Percentiles rank a stretch among this genome's conserved stretches.
Evolutionary conservation across 225 moss, liverwort and hornwort species (phyloP).

Genomic region (Lunularia cruciata): DNA sequence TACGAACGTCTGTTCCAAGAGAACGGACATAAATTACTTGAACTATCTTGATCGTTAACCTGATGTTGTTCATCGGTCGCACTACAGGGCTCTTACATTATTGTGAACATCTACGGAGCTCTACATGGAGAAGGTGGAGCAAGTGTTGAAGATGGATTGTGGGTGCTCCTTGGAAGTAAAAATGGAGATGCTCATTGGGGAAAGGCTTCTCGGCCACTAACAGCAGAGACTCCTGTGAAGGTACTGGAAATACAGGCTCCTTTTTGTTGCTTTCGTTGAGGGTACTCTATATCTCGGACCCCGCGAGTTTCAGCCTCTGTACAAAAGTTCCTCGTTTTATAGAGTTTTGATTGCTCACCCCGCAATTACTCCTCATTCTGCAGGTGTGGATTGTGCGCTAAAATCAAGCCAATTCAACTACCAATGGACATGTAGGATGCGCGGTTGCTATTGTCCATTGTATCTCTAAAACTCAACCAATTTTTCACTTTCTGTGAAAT

Average conservation of each 20-base stretch:
- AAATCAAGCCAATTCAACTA: too few species aligned
- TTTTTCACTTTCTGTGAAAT: neutral
- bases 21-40: too few species aligned
- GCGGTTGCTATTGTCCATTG: neutral
- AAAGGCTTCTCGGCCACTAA: conserved; percentile 14
- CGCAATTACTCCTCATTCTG: neutral
- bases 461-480: neutral
- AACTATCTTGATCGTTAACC: too few species aligned
- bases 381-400: conserved; percentile 26
- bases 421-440: too few species aligned
- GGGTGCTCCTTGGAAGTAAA: conserved; percentile 19
- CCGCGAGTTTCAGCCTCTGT: neutral
- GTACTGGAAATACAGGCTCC: neutral
- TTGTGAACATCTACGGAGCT: conserved; percentile 18
- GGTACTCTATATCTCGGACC: neutral
- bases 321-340: neutral
- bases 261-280: neutral
- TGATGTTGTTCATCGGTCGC: neutral
- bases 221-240: conserved; percentile 25
- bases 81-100: conserved; percentile 18
- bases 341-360: neutral
- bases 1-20: too few species aligned
- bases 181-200: conserved; percentile 19
- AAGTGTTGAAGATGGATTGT: conserved; percentile 16
- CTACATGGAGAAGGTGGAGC: conserved; percentile 8